Evolutionary conservation across 192 early-diverging fungal genomes (phyloP).

Genomic region (Lobosporangium transversale): DNA sequence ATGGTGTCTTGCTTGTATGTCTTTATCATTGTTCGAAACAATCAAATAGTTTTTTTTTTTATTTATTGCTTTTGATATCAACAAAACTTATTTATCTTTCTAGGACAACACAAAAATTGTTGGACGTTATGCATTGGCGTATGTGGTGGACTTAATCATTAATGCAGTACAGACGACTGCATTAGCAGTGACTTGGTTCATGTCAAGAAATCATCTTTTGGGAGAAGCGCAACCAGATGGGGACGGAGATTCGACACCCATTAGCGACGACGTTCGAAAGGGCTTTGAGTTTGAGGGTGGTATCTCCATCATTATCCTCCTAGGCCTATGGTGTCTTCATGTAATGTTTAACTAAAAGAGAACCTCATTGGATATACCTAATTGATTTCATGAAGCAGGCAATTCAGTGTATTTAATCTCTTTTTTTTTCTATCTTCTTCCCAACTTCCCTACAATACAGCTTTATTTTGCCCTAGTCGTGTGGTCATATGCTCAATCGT

Average conservation of each 20-base stretch:
- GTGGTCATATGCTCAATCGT: conserved; percentile 43
- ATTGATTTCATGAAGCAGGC: no score
- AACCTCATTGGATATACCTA: no score
- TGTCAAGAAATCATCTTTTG: conserved; percentile 45
- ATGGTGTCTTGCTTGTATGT: conserved; percentile 47
- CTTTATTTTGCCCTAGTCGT: conserved; percentile 47
- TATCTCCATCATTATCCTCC: conserved; percentile 46
- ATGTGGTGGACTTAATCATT: conserved; percentile 41
- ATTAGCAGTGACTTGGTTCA: conserved; percentile 43
- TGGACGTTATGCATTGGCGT: conserved; percentile 40
- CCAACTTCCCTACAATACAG: conserved; percentile 4
- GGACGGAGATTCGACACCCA: conserved; percentile 12
- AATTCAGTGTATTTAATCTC: not conserved
- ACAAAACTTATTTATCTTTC: not conserved
- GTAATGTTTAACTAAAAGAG: conserved; percentile 8
- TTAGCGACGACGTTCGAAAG: conserved; percentile 47
- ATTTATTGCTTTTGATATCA: no score
- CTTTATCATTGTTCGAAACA: not conserved
- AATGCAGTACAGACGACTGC: conserved; percentile 43
- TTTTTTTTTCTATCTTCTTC: not conserved
- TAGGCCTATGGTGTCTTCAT: conserved; percentile 45
- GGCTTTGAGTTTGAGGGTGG: conserved; percentile 48
- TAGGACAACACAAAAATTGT: conserved; percentile 50
- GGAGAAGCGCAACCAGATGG: conserved; percentile 29
- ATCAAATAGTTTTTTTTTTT: no score